A percentile compares a stretch with the other conserved stretches of the same genome.
Evolutionary conservation across 768 basidiomycete species (phyloP).

Genomic region (Floccularia luteovirens): DNA sequence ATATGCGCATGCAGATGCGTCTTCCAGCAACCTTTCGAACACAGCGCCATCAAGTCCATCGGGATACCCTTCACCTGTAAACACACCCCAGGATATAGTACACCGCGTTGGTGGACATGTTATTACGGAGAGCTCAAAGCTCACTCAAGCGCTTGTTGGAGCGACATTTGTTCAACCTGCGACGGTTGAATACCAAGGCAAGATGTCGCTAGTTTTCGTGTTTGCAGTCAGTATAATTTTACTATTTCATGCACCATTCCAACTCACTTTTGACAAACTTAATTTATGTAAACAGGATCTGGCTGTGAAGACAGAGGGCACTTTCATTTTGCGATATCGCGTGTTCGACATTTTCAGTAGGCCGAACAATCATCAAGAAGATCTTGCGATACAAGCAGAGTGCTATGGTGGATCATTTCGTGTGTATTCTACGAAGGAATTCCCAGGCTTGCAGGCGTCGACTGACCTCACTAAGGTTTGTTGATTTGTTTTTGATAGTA

Average conservation of each 20-base stretch:
- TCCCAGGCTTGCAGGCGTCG: constrained; percentile 59
- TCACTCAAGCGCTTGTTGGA: constrained; percentile 48
- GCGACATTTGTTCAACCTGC: constrained; percentile 53
- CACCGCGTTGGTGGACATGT: constrained; percentile 31
- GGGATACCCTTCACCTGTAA: constrained; percentile 4
- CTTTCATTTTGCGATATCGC: constrained; percentile 58
- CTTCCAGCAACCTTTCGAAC: no score
- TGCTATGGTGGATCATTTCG: constrained; percentile 57
- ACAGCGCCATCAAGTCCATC: constrained; percentile 6
- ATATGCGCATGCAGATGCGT: no score
- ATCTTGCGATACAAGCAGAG: constrained; percentile 50
- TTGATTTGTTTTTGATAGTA: neutral
- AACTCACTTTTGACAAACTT: neutral
- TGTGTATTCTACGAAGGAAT: constrained; percentile 66
- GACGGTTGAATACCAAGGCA: constrained; percentile 49
- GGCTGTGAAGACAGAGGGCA: constrained; percentile 63
- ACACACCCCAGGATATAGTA: constrained; percentile 26
- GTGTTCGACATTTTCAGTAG: constrained; percentile 53
- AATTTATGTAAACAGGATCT: constrained; percentile 39
- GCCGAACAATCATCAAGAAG: constrained; percentile 14
- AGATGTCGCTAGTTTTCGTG: constrained; percentile 50
- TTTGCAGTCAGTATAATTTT: constrained; percentile 42
- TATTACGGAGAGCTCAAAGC: constrained; percentile 41
- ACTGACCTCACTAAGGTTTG: constrained; percentile 62
- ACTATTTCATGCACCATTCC: neutral